These are phyloP conservation scores for Sambucus nigra DNA, from an alignment of 129 eudicot genomes.

Conservation along the genomic window DNA sequence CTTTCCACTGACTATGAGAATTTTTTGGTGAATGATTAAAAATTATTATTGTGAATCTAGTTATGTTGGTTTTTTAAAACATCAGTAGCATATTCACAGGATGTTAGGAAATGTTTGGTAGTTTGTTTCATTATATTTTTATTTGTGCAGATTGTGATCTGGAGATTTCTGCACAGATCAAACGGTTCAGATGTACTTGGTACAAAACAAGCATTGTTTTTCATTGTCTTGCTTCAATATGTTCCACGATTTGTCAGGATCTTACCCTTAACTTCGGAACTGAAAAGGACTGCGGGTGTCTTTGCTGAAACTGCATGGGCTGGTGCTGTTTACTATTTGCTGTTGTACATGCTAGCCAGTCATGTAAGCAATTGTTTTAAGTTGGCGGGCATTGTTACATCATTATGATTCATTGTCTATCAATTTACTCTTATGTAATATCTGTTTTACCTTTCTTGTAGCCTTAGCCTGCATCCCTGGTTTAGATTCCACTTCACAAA, in stretches of 20 bases:
- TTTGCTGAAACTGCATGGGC: constrained; percentile 97
- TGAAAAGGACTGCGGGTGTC: constrained; percentile 84
- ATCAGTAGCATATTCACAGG: neutral
- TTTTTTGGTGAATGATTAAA: neutral
- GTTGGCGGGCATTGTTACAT: too few species aligned
- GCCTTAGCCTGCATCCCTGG: too few species aligned
- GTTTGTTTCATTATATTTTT: neutral
- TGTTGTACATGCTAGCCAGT: constrained; percentile 84
- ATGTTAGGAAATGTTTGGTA: neutral
- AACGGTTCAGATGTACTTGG: constrained; percentile 66
- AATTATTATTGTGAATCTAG: neutral
- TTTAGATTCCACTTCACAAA: too few species aligned
- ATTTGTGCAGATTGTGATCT: constrained; percentile 62
- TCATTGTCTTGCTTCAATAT: constrained; percentile 61
- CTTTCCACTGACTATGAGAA: neutral
- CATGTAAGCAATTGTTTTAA: constrained; percentile 51
- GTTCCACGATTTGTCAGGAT: constrained; percentile 69
- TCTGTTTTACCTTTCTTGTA: too few species aligned
- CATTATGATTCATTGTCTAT: too few species aligned
- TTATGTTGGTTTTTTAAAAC: neutral
- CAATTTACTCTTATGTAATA: too few species aligned
- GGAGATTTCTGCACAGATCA: constrained; percentile 57
- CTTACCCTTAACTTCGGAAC: constrained; percentile 70
- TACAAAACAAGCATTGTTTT: constrained; percentile 51
- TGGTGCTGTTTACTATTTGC: constrained; percentile 83